phyloP scores from a whole-genome alignment of 2,329 filamentous ascomycete species.

The Rugonectria rugulosa region DNA sequence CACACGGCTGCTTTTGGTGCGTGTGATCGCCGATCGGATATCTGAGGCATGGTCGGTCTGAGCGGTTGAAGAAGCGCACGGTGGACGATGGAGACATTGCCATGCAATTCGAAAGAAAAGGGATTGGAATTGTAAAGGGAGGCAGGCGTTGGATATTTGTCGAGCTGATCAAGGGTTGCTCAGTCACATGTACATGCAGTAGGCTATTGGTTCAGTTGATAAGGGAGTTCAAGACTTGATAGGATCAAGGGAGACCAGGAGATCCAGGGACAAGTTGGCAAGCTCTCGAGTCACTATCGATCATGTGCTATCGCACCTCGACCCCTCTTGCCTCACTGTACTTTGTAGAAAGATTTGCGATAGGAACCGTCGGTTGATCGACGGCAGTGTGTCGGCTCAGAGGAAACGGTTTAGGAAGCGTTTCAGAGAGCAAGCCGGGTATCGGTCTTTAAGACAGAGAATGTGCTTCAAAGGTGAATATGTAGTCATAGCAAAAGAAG shows the following conservation, averaged over 20 bases:
- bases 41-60: conserved; percentile 30
- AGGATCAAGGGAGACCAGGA: background rate
- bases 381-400: conserved; percentile 7
- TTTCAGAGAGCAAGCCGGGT: too few relatives aligned
- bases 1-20: conserved; percentile 17
- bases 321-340: background rate
- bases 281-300: background rate
- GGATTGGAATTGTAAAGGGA: conserved; percentile 1
- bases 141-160: background rate
- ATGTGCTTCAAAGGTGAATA: background rate
- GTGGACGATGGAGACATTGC: conserved; percentile 17
- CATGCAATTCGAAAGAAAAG: too few relatives aligned
- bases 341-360: too few relatives aligned
- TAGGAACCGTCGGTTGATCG: conserved; percentile 4
- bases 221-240: background rate
- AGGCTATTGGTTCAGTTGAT: too few relatives aligned
- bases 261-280: too few relatives aligned
- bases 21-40: conserved; percentile 38
- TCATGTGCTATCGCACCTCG: background rate
- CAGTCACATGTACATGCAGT: background rate
- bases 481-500: background rate
- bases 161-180: background rate
- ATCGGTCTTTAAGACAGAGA: background rate
- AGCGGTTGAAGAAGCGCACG: conserved; percentile 7
- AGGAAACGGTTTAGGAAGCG: conserved; percentile 9